Evolutionary conservation across 2,329 filamentous ascomycete genomes (phyloP).

Genomic region (Colletotrichum liriopes): DNA sequence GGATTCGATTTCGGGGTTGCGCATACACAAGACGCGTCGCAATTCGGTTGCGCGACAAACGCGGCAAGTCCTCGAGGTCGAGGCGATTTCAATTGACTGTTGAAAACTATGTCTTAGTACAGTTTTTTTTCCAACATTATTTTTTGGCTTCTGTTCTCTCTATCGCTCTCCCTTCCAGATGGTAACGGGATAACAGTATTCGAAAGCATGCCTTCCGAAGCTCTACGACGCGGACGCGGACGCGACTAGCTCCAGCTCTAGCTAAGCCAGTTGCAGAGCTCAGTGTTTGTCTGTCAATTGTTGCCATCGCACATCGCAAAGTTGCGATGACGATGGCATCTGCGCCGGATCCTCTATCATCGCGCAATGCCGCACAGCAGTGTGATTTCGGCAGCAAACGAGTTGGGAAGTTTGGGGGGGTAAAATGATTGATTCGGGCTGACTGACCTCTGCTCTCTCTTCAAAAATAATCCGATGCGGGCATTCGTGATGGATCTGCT

Average conservation of each 20-base stretch:
- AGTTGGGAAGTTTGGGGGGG: constrained; percentile 13
- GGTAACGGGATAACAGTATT: not conserved
- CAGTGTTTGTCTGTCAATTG: not conserved
- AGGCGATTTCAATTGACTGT: constrained; percentile 33
- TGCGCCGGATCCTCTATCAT: constrained; percentile 12
- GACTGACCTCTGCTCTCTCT: constrained; percentile 40
- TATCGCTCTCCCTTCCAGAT: not conserved
- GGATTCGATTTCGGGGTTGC: constrained; percentile 17
- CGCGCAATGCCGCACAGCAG: constrained; percentile 13
- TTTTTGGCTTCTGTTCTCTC: not conserved
- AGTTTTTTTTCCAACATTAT: not conserved
- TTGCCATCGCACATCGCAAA: constrained; percentile 7
- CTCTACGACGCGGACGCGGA: not conserved
- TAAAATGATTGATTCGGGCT: constrained; percentile 22
- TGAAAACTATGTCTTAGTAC: constrained; percentile 33
- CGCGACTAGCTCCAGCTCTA: constrained; percentile 28
- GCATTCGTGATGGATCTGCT: constrained; percentile 43
- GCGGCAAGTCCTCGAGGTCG: constrained; percentile 25
- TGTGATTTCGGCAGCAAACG: constrained; percentile 4
- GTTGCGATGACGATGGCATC: constrained; percentile 6
- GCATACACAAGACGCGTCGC: constrained; percentile 38
- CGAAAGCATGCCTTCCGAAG: not conserved
- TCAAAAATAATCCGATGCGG: constrained; percentile 35
- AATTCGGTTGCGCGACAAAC: constrained; percentile 19
- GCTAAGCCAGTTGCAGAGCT: constrained; percentile 12